A percentile compares a stretch with the other conserved stretches of the same genome.
Evolutionary conservation across 2,329 filamentous ascomycete genomes (phyloP).

Genomic region (Aureobasidium musti): DNA sequence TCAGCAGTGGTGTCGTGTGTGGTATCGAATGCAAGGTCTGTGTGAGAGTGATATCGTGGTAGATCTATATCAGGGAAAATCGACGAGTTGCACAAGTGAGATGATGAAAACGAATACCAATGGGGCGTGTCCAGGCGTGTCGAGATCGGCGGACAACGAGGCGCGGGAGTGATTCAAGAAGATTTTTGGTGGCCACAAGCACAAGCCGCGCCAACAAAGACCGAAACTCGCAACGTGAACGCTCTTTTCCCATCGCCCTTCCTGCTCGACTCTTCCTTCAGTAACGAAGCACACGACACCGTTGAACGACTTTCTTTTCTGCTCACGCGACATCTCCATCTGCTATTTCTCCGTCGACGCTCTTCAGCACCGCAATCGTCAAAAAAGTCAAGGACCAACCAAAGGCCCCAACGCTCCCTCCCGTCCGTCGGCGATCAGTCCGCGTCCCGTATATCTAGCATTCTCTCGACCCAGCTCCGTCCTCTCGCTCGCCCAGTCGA

Average conservation of each 20-base stretch:
- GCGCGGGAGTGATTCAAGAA: constrained; percentile 17
- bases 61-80: neutral
- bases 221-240: constrained; percentile 19
- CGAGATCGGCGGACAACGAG: constrained; percentile 12
- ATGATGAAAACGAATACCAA: neutral
- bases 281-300: constrained; percentile 27
- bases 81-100: neutral
- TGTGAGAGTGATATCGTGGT: neutral
- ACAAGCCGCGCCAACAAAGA: constrained; percentile 24
- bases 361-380: neutral
- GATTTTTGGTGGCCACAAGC: constrained; percentile 17
- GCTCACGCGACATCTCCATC: constrained; percentile 18
- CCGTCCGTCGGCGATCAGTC: constrained; percentile 15
- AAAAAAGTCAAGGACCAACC: constrained; percentile 1
- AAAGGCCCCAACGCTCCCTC: constrained; percentile 24
- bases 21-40: neutral
- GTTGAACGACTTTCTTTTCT: constrained; percentile 13
- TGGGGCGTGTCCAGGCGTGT: constrained; percentile 23
- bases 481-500: neutral
- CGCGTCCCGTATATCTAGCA: constrained; percentile 20
- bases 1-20: neutral
- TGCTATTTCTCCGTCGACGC: constrained; percentile 4
- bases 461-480: neutral
- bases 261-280: neutral
- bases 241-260: constrained; percentile 8